Conservation (phyloP, 108 stramenopile species). For the Schizochytrium sp. region DNA sequence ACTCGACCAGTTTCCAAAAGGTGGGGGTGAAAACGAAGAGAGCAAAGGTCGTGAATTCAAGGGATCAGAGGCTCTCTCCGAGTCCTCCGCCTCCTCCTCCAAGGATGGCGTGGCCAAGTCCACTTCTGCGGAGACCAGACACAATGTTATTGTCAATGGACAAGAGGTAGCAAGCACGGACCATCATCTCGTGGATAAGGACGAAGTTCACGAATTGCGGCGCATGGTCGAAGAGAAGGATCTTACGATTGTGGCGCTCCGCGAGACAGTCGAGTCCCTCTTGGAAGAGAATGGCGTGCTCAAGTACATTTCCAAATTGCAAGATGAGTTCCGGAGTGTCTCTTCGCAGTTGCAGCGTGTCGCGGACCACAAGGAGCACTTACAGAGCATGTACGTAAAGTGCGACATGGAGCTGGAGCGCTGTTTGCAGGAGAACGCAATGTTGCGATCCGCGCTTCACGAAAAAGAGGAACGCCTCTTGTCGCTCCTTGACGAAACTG, state of each 20-base stretch:
- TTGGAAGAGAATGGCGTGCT: background rate
- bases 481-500: background rate
- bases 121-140: no score
- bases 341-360: background rate
- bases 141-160: no score
- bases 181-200: background rate
- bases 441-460: background rate
- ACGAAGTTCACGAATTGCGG: background rate
- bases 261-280: background rate
- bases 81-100: no score
- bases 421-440: background rate
- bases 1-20: background rate
- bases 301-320: background rate
- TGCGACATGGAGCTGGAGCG: background rate
- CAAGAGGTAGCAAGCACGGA: no score
- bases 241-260: background rate
- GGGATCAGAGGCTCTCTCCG: no score
- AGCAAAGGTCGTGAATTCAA: background rate
- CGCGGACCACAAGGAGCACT: constrained; percentile 3
- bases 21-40: background rate
- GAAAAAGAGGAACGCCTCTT: background rate
- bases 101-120: no score
- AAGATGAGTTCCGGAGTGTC: background rate
- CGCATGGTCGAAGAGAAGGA: background rate
- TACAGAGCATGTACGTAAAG: background rate